Conservation (phyloP, 192 early-diverging fungal genomes). For the Obelidium mucronatum region DNA sequence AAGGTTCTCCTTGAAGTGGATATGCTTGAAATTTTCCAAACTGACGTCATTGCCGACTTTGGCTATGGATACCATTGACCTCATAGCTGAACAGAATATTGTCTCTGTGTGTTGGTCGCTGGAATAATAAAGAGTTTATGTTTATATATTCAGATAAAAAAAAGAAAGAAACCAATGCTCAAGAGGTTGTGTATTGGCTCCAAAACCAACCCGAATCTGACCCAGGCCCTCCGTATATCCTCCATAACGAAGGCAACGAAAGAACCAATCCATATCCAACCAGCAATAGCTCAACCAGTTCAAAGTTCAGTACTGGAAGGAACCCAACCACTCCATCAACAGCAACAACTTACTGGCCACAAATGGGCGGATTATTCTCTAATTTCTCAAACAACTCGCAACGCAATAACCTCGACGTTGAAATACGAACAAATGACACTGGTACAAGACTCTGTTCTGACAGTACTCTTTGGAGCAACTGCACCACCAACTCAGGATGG, state of each 20-base stretch:
- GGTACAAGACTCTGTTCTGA: slow-evolving; percentile 85
- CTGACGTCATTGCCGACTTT: too few species aligned
- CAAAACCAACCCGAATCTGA: too few species aligned
- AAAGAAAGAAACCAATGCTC: neutral
- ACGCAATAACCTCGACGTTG: slow-evolving; percentile 54
- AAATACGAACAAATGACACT: slow-evolving; percentile 79
- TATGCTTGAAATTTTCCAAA: too few species aligned
- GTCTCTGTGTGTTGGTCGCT: too few species aligned
- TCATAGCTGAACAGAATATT: too few species aligned
- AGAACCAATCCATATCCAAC: neutral
- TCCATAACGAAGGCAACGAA: too few species aligned
- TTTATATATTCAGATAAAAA: neutral
- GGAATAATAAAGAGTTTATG: neutral
- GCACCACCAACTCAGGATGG: neutral
- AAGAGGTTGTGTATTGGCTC: neutral
- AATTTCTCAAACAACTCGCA: slow-evolving; percentile 9
- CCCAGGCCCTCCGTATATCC: too few species aligned
- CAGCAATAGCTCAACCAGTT: neutral
- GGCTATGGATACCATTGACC: too few species aligned
- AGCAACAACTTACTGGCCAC: neutral
- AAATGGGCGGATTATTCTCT: slow-evolving; percentile 4
- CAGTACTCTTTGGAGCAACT: slow-evolving; percentile 65
- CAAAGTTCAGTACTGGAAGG: too few species aligned
- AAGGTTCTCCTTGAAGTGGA: too few species aligned
- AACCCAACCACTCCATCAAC: neutral